phyloP scores from a whole-genome alignment of 169 alveolate species.

The Plasmodium ovale region DNA sequence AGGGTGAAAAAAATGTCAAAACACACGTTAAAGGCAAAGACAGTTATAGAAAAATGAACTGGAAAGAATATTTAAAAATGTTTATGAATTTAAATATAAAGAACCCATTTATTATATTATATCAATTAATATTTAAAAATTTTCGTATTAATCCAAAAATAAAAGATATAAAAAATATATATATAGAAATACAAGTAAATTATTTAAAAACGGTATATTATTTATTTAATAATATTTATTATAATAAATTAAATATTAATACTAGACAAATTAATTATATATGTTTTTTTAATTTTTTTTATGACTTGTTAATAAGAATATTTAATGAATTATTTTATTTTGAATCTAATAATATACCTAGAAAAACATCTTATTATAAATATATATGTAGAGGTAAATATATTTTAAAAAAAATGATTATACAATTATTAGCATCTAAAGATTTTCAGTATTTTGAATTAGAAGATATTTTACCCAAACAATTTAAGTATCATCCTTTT shows the following conservation, averaged over 20 bases:
- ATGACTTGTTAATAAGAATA: conserved; percentile 37
- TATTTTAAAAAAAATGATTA: conserved; percentile 27
- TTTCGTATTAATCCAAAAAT: conserved; percentile 22
- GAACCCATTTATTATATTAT: conserved; percentile 44
- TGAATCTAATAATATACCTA: conserved; percentile 53
- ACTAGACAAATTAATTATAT: conserved; percentile 27
- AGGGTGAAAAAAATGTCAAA: not conserved
- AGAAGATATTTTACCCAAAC: conserved; percentile 54
- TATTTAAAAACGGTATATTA: conserved; percentile 19
- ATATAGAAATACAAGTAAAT: conserved; percentile 38
- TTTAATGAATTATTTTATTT: conserved; percentile 66
- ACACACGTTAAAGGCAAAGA: not conserved
- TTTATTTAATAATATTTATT: conserved; percentile 21
- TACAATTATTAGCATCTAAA: conserved; percentile 62
- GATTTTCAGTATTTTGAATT: conserved; percentile 63
- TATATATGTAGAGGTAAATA: conserved; percentile 58
- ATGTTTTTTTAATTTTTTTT: conserved; percentile 48
- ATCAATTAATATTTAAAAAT: conserved; percentile 49
- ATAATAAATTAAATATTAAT: conserved; percentile 3
- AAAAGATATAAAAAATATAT: conserved; percentile 16
- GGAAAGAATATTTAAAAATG: conserved; percentile 40
- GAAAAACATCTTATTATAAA: conserved; percentile 45
- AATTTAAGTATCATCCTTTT: conserved; percentile 46
- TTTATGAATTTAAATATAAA: conserved; percentile 17
- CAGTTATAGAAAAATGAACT: not conserved